These are phyloP conservation scores for Inga oerstediana DNA, from an alignment of 306 rosid genomes.

Conservation along the genomic window DNA sequence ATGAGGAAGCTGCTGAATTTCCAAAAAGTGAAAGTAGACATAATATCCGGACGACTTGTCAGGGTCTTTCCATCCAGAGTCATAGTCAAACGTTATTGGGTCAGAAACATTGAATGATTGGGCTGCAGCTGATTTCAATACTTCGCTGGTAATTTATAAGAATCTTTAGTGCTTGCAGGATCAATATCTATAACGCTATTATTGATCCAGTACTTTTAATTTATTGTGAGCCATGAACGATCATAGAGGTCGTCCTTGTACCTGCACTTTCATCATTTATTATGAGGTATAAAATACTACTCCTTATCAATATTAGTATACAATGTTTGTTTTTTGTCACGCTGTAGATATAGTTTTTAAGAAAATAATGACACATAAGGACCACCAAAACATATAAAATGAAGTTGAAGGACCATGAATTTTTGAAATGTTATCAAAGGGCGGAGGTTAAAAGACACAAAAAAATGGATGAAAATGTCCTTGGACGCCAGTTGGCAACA, in stretches of 20 bases:
- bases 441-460: no score
- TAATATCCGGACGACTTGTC: background rate
- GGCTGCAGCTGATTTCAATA: background rate
- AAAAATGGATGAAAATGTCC: no score
- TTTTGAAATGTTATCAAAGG: no score
- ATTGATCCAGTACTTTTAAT: rapidly evolving
- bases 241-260: background rate
- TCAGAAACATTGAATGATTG: background rate
- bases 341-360: no score
- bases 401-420: no score
- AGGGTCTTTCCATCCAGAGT: background rate
- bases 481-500: no score
- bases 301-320: no score
- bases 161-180: background rate
- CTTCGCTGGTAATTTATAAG: background rate
- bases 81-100: background rate
- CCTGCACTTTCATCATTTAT: background rate
- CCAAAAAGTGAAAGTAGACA: background rate
- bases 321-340: no score
- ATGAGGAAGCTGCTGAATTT: background rate
- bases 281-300: no score
- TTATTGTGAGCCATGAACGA: background rate
- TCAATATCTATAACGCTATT: background rate
- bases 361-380: no score
- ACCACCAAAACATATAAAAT: no score